phyloP scores from a whole-genome alignment of 495 filamentous ascomycete genomes.

The Penicillium tannophilum region DNA sequence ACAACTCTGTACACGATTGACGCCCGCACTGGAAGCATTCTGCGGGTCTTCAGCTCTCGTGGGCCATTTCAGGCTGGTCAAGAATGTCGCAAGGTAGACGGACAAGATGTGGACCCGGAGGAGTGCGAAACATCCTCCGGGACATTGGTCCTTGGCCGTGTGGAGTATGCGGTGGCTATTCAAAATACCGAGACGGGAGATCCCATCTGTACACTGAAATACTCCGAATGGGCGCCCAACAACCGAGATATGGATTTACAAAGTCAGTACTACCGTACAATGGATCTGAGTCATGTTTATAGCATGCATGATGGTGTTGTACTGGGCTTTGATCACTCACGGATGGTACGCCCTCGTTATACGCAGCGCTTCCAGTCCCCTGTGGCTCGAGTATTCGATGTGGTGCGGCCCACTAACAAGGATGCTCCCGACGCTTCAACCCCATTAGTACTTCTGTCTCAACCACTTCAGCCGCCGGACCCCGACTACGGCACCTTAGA shows the following conservation, averaged over 20 bases:
- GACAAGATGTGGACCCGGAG: slow-evolving; percentile 62
- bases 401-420: slow-evolving; percentile 68
- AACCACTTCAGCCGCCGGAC: slow-evolving; percentile 71
- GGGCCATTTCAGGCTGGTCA: slow-evolving; percentile 52
- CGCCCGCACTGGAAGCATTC: slow-evolving; percentile 75
- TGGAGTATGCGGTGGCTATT: slow-evolving; percentile 86
- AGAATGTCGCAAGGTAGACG: slow-evolving; percentile 57
- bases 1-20: slow-evolving; percentile 82
- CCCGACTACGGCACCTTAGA: slow-evolving; percentile 57
- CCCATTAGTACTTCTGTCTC: slow-evolving; percentile 77
- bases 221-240: slow-evolving; percentile 94
- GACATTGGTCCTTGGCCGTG: slow-evolving; percentile 76
- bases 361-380: slow-evolving; percentile 75
- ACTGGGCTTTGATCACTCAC: slow-evolving; percentile 73
- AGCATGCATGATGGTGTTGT: slow-evolving; percentile 85
- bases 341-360: slow-evolving; percentile 57
- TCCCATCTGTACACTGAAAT: slow-evolving; percentile 85
- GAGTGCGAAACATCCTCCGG: slow-evolving; percentile 72
- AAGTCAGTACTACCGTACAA: slow-evolving; percentile 73
- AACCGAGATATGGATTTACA: slow-evolving; percentile 86
- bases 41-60: slow-evolving; percentile 63
- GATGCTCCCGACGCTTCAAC: slow-evolving; percentile 57
- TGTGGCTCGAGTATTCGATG: slow-evolving; percentile 88
- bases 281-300: slow-evolving; percentile 88
- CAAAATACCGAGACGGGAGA: slow-evolving; percentile 73